Base-by-base conservation (phyloP, 129 eudicot genomes). In the Flaveria trinervia region DNA sequence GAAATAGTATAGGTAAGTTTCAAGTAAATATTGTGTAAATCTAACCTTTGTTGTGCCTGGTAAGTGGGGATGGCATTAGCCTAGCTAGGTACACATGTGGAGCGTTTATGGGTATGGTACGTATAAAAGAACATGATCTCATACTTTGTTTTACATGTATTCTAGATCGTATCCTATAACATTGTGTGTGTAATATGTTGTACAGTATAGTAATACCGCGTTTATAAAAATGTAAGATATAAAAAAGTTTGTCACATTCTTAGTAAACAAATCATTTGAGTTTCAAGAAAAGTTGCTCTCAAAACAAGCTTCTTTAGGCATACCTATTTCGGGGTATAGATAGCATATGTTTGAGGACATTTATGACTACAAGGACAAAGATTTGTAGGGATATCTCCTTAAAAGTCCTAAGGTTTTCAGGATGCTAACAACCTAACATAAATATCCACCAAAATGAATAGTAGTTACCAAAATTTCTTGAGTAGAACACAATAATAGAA, bases 401-500 rank as follows among this genome's bases (percentile, higher is more conserved):
- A 23, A 52, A 36, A 65, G 46, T 55, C 65, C 46, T 72, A 36
- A 62, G n/a, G 64, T 39, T 51, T 50, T 51, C 48, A 65, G 66
- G 79, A 79, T 79, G 57, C 79, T 12, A 79, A 72, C 83, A 79
- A 61, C 66, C 50, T 49, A 71, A 79, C 83, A 41, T 71, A 62
- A 50, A 79, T 36, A 62, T 39, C 73, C 41, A 79, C 60, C 45
- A 39, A 54, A 72, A 72, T 20, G 48, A 79, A n/a, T 51, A 51
- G 79, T 72, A 39, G 79, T 54, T 64, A 73, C 66, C 74, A 15
- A 22, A 25, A 52, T 73, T 80, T 73, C 83, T 73, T 55, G 55
- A 54, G 49, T 51, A 7, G 61, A 17, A 26, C 79, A 26, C 74
- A 43, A 65, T 52, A 45, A 73, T 18, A 41, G 61, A 73, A 74